Conservation (phyloP, 1,284 basidiomycete genomes). For the Omphalotus olearius region DNA sequence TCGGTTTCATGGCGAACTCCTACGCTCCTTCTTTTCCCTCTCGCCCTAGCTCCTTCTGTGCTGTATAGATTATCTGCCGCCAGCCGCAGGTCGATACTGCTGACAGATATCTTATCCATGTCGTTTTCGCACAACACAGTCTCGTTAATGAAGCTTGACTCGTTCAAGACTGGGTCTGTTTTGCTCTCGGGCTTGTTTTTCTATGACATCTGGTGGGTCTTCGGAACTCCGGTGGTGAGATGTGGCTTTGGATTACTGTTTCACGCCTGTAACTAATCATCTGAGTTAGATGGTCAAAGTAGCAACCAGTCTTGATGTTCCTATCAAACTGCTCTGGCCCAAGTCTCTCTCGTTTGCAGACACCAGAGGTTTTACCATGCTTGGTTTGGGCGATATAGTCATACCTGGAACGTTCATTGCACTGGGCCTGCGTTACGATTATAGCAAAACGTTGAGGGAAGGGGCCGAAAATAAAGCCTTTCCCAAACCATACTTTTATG, state of each 20-base stretch:
- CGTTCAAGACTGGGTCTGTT: slow-evolving; percentile 84
- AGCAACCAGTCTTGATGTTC: slow-evolving; percentile 89
- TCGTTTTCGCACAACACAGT: slow-evolving; percentile 85
- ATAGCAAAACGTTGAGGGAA: slow-evolving; percentile 26
- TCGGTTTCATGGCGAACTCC: slow-evolving; percentile 59
- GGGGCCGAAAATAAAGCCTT: slow-evolving; percentile 30
- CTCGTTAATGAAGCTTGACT: slow-evolving; percentile 82
- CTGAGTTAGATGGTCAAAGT: slow-evolving; percentile 83
- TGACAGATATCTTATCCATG: slow-evolving; percentile 81
- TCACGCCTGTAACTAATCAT: background rate
- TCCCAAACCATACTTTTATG: slow-evolving; percentile 76
- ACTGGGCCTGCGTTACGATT: slow-evolving; percentile 86
- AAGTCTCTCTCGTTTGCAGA: slow-evolving; percentile 61
- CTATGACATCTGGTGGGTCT: slow-evolving; percentile 91
- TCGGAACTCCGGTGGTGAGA: slow-evolving; percentile 74
- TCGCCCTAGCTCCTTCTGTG: slow-evolving; percentile 64
- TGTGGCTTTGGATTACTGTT: background rate
- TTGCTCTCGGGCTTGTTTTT: slow-evolving; percentile 79
- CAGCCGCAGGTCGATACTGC: slow-evolving; percentile 59
- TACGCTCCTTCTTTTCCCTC: slow-evolving; percentile 58
- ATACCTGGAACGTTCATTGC: slow-evolving; percentile 90
- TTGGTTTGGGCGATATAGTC: slow-evolving; percentile 91
- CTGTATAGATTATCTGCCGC: slow-evolving; percentile 56
- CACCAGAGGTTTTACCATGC: slow-evolving; percentile 77
- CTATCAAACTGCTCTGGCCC: slow-evolving; percentile 89